A percentile compares a stretch with the other conserved stretches of the same genome.
Evolutionary conservation across 108 stramenopile genomes (phyloP).

Genomic region (Nitzschia palea): DNA sequence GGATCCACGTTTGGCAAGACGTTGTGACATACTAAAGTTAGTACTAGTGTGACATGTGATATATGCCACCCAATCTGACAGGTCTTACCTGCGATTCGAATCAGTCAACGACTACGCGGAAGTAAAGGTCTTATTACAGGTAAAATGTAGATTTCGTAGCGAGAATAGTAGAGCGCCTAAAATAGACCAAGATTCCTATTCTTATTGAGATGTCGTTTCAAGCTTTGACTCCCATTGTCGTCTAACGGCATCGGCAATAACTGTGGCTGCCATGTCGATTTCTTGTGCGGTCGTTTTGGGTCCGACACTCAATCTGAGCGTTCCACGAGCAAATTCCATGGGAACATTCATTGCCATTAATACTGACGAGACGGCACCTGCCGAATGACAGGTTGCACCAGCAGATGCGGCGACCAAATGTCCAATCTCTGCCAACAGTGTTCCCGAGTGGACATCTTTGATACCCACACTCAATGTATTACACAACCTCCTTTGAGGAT

Average conservation of each 20-base stretch:
- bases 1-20: too few species aligned
- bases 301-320: slow-evolving; percentile 91
- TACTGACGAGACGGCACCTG: slow-evolving; percentile 65
- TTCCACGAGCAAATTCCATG: slow-evolving; percentile 78
- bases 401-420: slow-evolving; percentile 86
- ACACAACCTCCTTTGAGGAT: slow-evolving; percentile 68
- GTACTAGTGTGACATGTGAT: too few species aligned
- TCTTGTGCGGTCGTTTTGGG: slow-evolving; percentile 77
- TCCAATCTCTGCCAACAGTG: slow-evolving; percentile 58
- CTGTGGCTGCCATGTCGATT: slow-evolving; percentile 78
- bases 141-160: too few species aligned
- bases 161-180: too few species aligned
- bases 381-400: slow-evolving; percentile 90
- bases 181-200: too few species aligned
- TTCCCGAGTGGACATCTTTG: slow-evolving; percentile 53
- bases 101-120: too few species aligned
- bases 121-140: too few species aligned
- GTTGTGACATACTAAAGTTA: too few species aligned
- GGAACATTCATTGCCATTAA: slow-evolving; percentile 89
- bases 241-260: slow-evolving; percentile 62
- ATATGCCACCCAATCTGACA: too few species aligned
- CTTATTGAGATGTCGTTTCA: neutral
- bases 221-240: slow-evolving; percentile 29
- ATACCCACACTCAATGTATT: slow-evolving; percentile 94
- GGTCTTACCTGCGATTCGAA: too few species aligned